Evolutionary conservation across 140 eudicot genomes (phyloP), one percentile per base, ranked within the genome.

Genomic region (Erigeron philadelphicus): DNA sequence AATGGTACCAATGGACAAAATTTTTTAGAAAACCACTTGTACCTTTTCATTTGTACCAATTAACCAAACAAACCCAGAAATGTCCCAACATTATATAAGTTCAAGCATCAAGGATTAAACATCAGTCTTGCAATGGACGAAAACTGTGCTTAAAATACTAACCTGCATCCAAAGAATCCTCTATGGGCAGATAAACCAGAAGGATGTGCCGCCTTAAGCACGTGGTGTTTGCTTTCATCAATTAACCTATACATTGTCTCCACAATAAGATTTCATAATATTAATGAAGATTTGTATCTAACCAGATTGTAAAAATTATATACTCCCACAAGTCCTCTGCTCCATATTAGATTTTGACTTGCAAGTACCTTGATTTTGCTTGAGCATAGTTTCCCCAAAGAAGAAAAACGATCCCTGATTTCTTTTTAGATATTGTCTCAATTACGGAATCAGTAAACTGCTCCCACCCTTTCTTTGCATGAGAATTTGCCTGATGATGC

Each of bases 321-420:
- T 54, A 9, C 49, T 35, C 35, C 63, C 50, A 15, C 62, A 15
- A 52, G 63, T 38, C 40, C 8, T 10, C 25, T 52, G 73, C 53
- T 17, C 17, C 46, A 48, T 60, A 75, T 7, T 16, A 67, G 61
- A 59, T 8, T 40, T 16, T 13, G 7, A 45, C 5, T 11, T 56
- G 6, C 1, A 62, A 47, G 67, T 76, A 85, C 97, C 96, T 80
- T 61, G 88, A 82, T 80, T 92, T 92, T 25, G 88, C 95, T 78
- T 86, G 98, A 19, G 98, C 96, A 76, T 84, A 88, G 79, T 92
- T 92, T 72, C 98, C 98, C 98, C 98, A 92, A 45, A 92, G 95
- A 84, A 92, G 89, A 53, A 92, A 92, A 60, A 92, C 96, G 78
- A 92, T 85, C 73, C 96, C 96, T 1, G 59, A 75, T 78, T 75